Evolutionary conservation across 1,284 basidiomycete species (phyloP), one percentile per base, ranked within the genome.

Genomic region (Agroathelia rolfsii): DNA sequence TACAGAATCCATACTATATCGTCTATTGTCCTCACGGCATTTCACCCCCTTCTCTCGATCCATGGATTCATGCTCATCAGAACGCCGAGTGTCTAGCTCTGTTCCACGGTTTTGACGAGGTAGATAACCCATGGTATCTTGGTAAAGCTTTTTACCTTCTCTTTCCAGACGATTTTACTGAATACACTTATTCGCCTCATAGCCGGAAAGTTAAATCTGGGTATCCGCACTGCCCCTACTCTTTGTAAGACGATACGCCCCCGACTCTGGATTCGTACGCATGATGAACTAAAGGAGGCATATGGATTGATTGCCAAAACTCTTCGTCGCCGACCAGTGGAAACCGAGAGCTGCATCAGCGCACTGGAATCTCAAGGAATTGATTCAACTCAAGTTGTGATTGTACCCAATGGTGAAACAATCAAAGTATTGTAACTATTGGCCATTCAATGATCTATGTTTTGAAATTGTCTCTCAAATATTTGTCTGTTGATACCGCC

Each of bases 81-180:
- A 11, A 14, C 7, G 28, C 20, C 11, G 6, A 14, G 6, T n/a
- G 12, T 6, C 28, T 30, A 5, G 28, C 28, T 5, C 28, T 30
- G 6, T 16, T 30, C 17, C 28, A 30, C 17, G 28, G 28, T 11
- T n/a, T 30, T 18, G 28, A 30, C 28, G 28, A 30, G 14, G 20
- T 30, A 12, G 28, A 30, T n/a, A 30, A 6, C 6, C 28, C 28
- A 5, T 30, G 28, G 28, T 30, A 16, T n/a, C 28, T 30, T 16
- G 28, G 28, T 30, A n/a, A 5, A 18, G 15, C 13, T 30, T 5
- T 5, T 16, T 6, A n/a, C 5, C 20, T 14, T 5, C 8, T 15
- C 20, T 5, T 30, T 7, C n/a, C 20, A 6, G 6, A 5, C n/a
- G 15, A 12, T 15, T 5, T 18, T n/a, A 5, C 28, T 12, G 12